Conservation (phyloP, 2,329 filamentous ascomycete genomes). For the Dactylonectria estremocensis region DNA sequence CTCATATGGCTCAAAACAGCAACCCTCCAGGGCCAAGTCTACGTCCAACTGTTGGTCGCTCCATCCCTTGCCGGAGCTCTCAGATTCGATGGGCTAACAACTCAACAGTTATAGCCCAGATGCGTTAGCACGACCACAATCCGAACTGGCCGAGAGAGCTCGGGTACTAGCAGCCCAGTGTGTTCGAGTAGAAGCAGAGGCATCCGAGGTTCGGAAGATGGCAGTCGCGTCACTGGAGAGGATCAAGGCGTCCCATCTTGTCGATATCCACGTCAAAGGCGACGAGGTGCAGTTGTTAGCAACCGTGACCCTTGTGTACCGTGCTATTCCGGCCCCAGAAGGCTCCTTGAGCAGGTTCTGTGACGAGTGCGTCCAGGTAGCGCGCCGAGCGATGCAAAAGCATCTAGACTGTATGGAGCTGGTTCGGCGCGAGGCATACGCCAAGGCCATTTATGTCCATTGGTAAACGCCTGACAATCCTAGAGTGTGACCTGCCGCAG, state of each 20-base stretch:
- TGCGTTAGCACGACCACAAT: constrained; percentile 58
- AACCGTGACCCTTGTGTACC: constrained; percentile 67
- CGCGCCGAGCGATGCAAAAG: constrained; percentile 63
- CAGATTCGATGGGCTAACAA: constrained; percentile 24
- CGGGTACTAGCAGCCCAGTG: constrained; percentile 57
- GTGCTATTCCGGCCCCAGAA: constrained; percentile 64
- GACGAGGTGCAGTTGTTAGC: constrained; percentile 65
- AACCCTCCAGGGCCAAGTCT: constrained; percentile 71
- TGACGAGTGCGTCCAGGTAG: constrained; percentile 64
- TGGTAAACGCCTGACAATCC: constrained; percentile 57
- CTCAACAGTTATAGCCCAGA: constrained; percentile 64
- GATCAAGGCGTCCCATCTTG: constrained; percentile 57
- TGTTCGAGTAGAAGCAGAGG: constrained; percentile 55
- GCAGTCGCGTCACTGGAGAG: constrained; percentile 56
- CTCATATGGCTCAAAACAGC: constrained; percentile 70
- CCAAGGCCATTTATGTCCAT: constrained; percentile 65
- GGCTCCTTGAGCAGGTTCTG: constrained; percentile 62
- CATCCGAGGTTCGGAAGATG: constrained; percentile 53
- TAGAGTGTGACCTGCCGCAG: not conserved
- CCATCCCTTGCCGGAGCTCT: not conserved
- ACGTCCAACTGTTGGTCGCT: constrained; percentile 62
- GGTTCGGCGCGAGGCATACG: constrained; percentile 57
- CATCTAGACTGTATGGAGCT: constrained; percentile 63
- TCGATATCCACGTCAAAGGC: constrained; percentile 61
- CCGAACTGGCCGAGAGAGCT: constrained; percentile 59